phyloP scores from a whole-genome alignment of 1,284 basidiomycete genomes.

The Marasmius tenuissimus region DNA sequence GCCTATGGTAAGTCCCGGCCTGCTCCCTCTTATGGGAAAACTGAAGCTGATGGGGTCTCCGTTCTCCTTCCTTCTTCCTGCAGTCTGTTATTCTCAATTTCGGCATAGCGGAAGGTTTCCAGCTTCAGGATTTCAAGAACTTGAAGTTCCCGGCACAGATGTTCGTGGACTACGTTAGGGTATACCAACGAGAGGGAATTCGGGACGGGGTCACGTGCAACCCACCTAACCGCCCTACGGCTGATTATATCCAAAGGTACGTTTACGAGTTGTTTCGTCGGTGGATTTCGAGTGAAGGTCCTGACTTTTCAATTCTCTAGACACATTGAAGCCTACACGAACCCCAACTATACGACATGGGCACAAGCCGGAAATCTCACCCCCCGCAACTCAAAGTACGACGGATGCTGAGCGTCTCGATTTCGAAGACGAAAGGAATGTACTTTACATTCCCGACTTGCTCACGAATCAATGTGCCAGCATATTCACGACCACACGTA shows the following conservation, averaged over 20 bases:
- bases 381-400: slow-evolving; percentile 63
- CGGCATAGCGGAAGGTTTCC: slow-evolving; percentile 71
- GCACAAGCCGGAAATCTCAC: slow-evolving; percentile 62
- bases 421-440: neutral
- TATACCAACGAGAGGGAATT: slow-evolving; percentile 69
- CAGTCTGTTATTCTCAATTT: slow-evolving; percentile 78
- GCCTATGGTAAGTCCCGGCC: slow-evolving; percentile 45
- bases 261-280: slow-evolving; percentile 13
- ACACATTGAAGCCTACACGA: slow-evolving; percentile 65
- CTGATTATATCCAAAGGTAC: slow-evolving; percentile 57
- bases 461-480: too few species aligned
- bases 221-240: slow-evolving; percentile 62
- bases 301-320: slow-evolving; percentile 34
- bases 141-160: slow-evolving; percentile 68
- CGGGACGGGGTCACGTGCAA: slow-evolving; percentile 61
- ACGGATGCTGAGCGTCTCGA: slow-evolving; percentile 48
- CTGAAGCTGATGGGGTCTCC: neutral
- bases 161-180: slow-evolving; percentile 76
- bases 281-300: neutral
- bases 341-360: slow-evolving; percentile 79
- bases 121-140: slow-evolving; percentile 64
- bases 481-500: too few species aligned
- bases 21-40: neutral
- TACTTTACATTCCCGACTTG: neutral
- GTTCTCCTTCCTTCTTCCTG: slow-evolving; percentile 9